Evolutionary conservation across 371 early-diverging fungal species (phyloP).

Genomic region (Mortierella sp.): DNA sequence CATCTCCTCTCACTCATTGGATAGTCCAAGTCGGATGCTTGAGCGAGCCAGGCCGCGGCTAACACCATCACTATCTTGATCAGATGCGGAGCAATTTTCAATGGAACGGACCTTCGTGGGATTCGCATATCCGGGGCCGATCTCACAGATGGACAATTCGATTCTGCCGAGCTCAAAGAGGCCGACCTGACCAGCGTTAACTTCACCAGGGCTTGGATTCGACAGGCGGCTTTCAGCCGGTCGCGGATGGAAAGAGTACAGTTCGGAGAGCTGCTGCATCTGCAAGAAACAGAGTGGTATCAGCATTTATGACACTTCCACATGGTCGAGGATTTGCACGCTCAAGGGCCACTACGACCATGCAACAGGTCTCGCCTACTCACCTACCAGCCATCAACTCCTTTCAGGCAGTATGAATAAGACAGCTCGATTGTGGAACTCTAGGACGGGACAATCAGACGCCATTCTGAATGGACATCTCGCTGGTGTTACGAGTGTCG

Average conservation of each 20-base stretch:
- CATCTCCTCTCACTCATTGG: not conserved
- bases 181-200: not conserved
- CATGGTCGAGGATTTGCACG: not conserved
- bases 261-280: conserved; percentile 7
- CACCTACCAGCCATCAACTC: not conserved
- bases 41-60: not conserved
- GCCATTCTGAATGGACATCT: too few relatives aligned
- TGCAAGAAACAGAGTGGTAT: not conserved
- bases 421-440: not conserved
- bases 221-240: not conserved
- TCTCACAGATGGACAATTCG: not conserved
- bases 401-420: not conserved
- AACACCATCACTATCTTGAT: conserved; percentile 16
- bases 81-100: conserved; percentile 1
- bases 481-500: too few relatives aligned
- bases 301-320: too few relatives aligned
- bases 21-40: not conserved
- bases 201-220: not conserved
- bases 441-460: not conserved
- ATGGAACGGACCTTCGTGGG: not conserved
- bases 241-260: conserved; percentile 1
- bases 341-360: not conserved
- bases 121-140: conserved; percentile 10
- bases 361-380: not conserved
- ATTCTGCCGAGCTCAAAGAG: conserved; percentile 11